Base-by-base conservation (phyloP, 2,329 filamentous ascomycete genomes). In the Fusarium oxysporum region DNA sequence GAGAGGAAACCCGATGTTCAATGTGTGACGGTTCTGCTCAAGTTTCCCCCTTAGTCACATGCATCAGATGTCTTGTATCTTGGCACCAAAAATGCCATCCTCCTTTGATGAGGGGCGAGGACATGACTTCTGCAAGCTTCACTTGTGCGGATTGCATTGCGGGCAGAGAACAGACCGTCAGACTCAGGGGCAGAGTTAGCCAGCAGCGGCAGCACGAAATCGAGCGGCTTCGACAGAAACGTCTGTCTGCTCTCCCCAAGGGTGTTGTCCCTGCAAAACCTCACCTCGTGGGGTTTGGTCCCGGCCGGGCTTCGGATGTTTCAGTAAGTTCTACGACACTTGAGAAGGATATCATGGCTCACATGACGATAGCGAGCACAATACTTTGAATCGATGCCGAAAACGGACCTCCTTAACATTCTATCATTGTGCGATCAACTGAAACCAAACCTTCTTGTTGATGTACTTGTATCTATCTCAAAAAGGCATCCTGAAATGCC, bases 381-480 rank as follows among this genome's bases (percentile, higher is more conserved):
- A 37, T 85, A 85, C 65, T 85, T 85, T 64, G 78, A 76, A 25
- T 66, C 71, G 12, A 80, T 83, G 65, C 78, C 78, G 53, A 82
- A 77, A 53, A 81, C 77, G 8, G 83, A 85, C 57, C 75, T 84
- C 1, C 76, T 85, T 30, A 82, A 83, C 37, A 73, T 85, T 14
- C 69, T 86, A 5, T 81, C 81, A 6, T 80, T 85, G 41, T 83
- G 82, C 65, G 82, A 85, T 54, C 82, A 83, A 62, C 74, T 85
- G 19, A 78, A 81, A 30, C 82, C 83, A 5, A 81, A 83, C 38
- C 81, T 85, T 16, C 78, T 86, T 5, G 79, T 81, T 19, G 82
- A 85, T 54, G 67, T 86, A 8, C 78, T 85, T 32, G 81, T 83
- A 13, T 84, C 83, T 6, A 80, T 85, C n/a, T 82, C 84, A 12